Evolutionary conservation across 108 stramenopile genomes (phyloP), one percentile per base, ranked within the genome.

Genomic region (Chaetoceros tenuissimus): DNA sequence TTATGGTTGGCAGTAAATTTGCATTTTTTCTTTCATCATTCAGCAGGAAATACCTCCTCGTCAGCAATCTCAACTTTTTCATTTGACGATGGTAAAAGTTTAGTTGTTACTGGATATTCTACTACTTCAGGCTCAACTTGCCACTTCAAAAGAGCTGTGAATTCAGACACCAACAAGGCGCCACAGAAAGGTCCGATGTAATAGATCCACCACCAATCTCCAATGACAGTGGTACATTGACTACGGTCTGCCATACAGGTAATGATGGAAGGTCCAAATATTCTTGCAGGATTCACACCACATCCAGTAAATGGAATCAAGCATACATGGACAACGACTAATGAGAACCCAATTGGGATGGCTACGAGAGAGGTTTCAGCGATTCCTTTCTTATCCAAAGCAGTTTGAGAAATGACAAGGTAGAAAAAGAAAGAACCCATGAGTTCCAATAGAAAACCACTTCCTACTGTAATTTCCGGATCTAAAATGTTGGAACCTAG

Each of bases 261-360:
- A 53, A 81, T 72, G n/a, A 77, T 26, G 18, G 65, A 26, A 0
- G 80, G 80, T 30, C 80, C 80, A 29, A 77, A 72, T 17, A 56
- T 64, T 25, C 81, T 72, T 8, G 81, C 75, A 34, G 81, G 81
- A 48, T 83, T 83, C 57, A 83, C 71, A 27, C 78, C 78, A 53
- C 77, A 78, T 24, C 81, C 81, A 43, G 81, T 83, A 62, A 74
- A 74, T 0, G 81, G 77, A 26, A 78, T 59, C 31, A 74, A 46
- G 3, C 60, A 46, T 8, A 75, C 26, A 49, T 79, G 69, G 19
- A 59, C 64, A 10, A 74, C 24, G 28, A 71, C 51, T 2, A 79
- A 45, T 16, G 67, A 40, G 45, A 71, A 62, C 24, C 78, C 78
- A 29, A 79, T 79, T 8, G 67, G 51, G 27, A 70, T 49, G 2